A percentile compares a stretch with the other conserved stretches of the same genome.
These are phyloP conservation scores for Lactarius deliciosus DNA, from an alignment of 768 basidiomycete species.

Conservation along the genomic window DNA sequence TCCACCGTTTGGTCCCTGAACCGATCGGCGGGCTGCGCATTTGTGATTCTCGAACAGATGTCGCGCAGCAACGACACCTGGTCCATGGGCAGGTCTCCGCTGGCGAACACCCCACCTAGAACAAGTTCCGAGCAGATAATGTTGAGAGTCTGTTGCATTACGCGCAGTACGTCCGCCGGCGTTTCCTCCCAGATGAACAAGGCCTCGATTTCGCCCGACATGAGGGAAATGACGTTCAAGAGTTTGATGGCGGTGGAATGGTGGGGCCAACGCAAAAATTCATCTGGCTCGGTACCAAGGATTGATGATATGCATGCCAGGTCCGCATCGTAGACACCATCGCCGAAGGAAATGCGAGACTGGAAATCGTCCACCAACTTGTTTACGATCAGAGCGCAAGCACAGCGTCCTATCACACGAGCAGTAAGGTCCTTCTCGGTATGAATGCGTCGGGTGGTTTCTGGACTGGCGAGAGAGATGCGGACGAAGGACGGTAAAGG, in stretches of 20 bases:
- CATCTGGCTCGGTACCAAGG: background rate
- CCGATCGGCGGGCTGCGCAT: background rate
- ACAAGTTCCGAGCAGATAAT: background rate
- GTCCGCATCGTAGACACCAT: background rate
- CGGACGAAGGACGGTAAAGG: background rate
- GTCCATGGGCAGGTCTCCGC: background rate
- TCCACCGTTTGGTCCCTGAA: background rate
- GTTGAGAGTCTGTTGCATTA: background rate
- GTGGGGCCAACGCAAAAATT: background rate
- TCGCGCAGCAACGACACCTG: background rate
- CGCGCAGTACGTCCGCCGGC: background rate
- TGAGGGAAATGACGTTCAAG: background rate
- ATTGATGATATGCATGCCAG: background rate
- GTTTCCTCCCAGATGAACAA: background rate
- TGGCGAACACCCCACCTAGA: background rate
- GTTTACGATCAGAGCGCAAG: background rate
- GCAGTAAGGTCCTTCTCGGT: background rate
- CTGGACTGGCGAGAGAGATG: background rate
- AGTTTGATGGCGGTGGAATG: background rate
- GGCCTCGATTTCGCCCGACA: background rate
- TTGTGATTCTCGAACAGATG: background rate
- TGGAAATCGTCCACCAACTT: conserved; percentile 1
- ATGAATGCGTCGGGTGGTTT: background rate
- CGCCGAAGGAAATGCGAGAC: background rate
- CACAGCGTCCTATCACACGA: background rate